Evolutionary conservation across 352 stramenopile genomes (phyloP).

Genomic region (Phytophthora brassicae): DNA sequence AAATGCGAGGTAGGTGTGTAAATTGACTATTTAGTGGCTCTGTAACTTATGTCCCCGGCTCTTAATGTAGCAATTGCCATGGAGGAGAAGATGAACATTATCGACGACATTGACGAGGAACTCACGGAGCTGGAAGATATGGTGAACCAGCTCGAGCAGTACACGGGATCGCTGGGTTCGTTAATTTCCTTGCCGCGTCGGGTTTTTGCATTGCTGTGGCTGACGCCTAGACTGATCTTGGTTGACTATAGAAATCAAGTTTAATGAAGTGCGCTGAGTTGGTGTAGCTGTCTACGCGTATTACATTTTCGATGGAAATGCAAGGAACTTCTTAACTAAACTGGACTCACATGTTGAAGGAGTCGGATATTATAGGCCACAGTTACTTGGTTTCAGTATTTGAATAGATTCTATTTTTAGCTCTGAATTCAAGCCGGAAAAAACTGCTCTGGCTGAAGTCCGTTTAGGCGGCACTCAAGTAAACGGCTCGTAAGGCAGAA

Average conservation of each 20-base stretch:
- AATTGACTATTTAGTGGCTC: too few species aligned
- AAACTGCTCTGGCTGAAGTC: conserved; percentile 25
- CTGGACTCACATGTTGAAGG: too few species aligned
- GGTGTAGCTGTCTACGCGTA: background rate
- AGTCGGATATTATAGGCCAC: conserved; percentile 13
- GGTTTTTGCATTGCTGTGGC: background rate
- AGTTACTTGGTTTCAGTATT: conserved; percentile 32
- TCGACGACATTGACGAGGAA: conserved; percentile 85
- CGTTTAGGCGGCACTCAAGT: conserved; percentile 19
- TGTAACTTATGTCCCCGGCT: background rate
- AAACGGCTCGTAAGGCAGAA: conserved; percentile 18
- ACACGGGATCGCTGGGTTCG: conserved; percentile 70
- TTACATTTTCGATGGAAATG: background rate
- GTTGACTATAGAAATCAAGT: conserved; percentile 61
- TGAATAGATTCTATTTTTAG: conserved; percentile 32
- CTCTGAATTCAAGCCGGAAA: conserved; percentile 45
- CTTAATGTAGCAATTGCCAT: conserved; percentile 51
- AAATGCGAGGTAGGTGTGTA: conserved; percentile 53
- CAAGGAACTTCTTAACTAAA: background rate
- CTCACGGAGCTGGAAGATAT: conserved; percentile 86
- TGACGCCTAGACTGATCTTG: conserved; percentile 6
- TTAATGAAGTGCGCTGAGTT: conserved; percentile 54
- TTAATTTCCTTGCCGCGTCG: background rate
- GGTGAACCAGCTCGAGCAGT: conserved; percentile 84
- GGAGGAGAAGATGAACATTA: conserved; percentile 74